A percentile compares a stretch with the other conserved stretches of the same genome.
Evolutionary conservation across 1,284 basidiomycete species (phyloP).

Genomic region (Tetrapyrgos nigripes): DNA sequence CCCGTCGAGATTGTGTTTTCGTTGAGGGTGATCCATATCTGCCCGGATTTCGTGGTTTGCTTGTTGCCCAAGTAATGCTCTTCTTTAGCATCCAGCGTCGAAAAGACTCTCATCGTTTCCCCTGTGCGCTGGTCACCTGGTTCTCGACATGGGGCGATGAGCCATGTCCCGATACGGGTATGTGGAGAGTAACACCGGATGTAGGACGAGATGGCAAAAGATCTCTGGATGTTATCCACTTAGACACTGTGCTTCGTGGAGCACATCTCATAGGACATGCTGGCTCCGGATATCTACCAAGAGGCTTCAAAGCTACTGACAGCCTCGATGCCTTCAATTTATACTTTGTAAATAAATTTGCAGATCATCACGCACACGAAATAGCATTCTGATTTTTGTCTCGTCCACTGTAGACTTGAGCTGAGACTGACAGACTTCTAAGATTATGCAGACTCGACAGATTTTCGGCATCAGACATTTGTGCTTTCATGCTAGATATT

Average conservation of each 20-base stretch:
- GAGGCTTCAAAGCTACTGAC: constrained; percentile 4
- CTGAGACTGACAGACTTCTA: too few species aligned
- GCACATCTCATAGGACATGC: constrained; percentile 25
- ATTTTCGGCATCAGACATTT: too few species aligned
- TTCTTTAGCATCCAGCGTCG: constrained; percentile 20
- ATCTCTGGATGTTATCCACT: constrained; percentile 16
- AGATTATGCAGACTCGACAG: too few species aligned
- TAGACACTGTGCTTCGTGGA: constrained; percentile 24
- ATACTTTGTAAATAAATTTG: constrained; percentile 26
- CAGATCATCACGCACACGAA: constrained; percentile 23
- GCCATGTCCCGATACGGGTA: constrained; percentile 16
- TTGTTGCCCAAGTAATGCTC: constrained; percentile 13
- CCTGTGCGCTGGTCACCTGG: constrained; percentile 26
- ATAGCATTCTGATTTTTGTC: constrained; percentile 4
- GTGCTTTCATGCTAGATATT: too few species aligned
- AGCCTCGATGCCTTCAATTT: constrained; percentile 16
- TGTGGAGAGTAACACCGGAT: constrained; percentile 22
- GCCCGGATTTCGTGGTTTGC: constrained; percentile 15
- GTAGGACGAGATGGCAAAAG: not conserved
- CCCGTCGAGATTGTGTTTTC: constrained; percentile 32
- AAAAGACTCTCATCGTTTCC: not conserved
- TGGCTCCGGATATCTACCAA: constrained; percentile 12
- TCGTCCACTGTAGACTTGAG: too few species aligned
- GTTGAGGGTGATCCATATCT: constrained; percentile 10
- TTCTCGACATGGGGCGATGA: constrained; percentile 3